phyloP scores from a whole-genome alignment of 1,284 basidiomycete genomes.

The Moesziomyces parantarcticus region DNA sequence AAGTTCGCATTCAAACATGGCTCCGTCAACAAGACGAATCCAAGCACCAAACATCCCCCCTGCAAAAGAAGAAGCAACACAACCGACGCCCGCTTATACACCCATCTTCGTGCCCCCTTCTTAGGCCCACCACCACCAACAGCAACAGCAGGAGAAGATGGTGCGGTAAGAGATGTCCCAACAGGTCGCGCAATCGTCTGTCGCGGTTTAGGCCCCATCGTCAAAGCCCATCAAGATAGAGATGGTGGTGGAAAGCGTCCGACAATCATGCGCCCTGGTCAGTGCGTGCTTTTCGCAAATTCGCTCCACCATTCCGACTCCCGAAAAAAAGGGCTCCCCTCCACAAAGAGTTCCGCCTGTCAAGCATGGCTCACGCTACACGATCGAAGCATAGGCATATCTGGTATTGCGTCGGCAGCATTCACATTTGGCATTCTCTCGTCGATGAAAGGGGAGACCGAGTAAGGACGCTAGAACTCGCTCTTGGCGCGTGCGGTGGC shows the following conservation, averaged over 20 bases:
- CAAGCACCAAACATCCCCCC: constrained; percentile 4
- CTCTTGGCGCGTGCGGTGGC: constrained; percentile 46
- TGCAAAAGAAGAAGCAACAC: constrained; percentile 17
- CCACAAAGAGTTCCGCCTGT: background rate
- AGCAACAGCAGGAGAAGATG: background rate
- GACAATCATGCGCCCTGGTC: background rate
- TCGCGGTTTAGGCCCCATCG: constrained; percentile 24
- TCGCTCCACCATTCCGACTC: background rate
- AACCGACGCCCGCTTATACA: constrained; percentile 2
- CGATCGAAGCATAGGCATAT: too few relatives aligned
- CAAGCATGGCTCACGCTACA: background rate
- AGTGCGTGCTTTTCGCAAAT: background rate
- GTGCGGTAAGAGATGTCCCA: background rate
- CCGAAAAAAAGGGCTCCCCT: background rate
- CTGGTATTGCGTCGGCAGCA: background rate
- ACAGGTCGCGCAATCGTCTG: constrained; percentile 1
- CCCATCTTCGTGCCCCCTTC: constrained; percentile 4
- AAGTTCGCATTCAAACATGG: constrained; percentile 29
- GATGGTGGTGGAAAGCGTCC: background rate
- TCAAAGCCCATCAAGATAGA: background rate
- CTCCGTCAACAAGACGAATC: constrained; percentile 32
- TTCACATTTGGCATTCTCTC: constrained; percentile 1
- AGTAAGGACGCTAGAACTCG: constrained; percentile 33
- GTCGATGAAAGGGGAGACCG: background rate
- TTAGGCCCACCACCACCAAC: background rate